Evolutionary conservation across 345 rosid species (phyloP).

Genomic region (thale cress (Arabidopsis thaliana)): TAIR10.1 NC_003071.7:17443501-17444000

Average conservation of each 20-base stretch:
- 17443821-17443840: conserved; percentile 31
- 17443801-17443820: conserved; percentile 25
- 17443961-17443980: neutral
- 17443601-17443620: neutral
- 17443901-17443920: conserved; percentile 53
- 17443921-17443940: conserved; percentile 31
- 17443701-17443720: neutral
- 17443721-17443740: neutral
- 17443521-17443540: too few species aligned
- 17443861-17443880: conserved; percentile 69
- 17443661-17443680: conserved; percentile 13
- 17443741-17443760: conserved; percentile 7
- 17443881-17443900: conserved; percentile 57
- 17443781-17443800: conserved; percentile 31
- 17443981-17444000: conserved; percentile 35
- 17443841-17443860: conserved; percentile 63
- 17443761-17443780: conserved; percentile 24
- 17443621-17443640: neutral
- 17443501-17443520: too few species aligned
- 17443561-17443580: too few species aligned
- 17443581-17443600: neutral
- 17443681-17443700: neutral
- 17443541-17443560: too few species aligned
- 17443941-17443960: conserved; percentile 16
- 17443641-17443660: conserved; percentile 13